A percentile compares a stretch with the other conserved stretches of the same genome.
These are phyloP conservation scores for Penicillium occitanis DNA, from an alignment of 2,329 filamentous ascomycete genomes.

Conservation along the genomic window DNA sequence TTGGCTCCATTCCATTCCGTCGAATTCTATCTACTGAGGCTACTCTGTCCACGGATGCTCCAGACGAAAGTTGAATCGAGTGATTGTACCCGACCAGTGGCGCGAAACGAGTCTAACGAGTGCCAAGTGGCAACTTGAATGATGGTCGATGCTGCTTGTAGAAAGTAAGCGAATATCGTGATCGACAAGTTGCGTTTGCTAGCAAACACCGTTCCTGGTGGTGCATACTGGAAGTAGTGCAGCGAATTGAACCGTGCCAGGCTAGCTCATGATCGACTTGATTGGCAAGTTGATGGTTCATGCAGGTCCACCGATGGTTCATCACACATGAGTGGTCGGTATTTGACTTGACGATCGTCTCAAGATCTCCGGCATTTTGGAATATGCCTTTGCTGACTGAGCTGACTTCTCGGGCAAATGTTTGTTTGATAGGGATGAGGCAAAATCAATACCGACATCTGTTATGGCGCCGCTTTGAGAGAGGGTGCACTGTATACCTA, in stretches of 20 bases:
- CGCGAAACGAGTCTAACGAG: background rate
- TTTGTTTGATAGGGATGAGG: background rate
- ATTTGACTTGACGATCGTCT: background rate
- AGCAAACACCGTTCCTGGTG: background rate
- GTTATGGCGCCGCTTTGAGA: background rate
- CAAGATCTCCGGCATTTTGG: background rate
- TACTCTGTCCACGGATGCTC: background rate
- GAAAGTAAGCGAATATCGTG: background rate
- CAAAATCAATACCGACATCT: background rate
- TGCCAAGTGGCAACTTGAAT: background rate
- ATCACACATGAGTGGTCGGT: background rate
- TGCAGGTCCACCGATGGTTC: background rate
- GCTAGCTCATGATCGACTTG: background rate
- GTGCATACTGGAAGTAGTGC: background rate
- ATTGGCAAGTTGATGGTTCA: background rate
- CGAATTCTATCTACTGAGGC: background rate
- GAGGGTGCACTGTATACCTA: background rate
- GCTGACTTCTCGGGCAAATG: background rate
- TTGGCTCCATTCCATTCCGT: background rate
- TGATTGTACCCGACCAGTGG: background rate
- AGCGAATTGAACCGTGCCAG: background rate
- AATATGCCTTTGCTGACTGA: background rate
- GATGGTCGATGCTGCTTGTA: background rate
- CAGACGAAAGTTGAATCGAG: background rate
- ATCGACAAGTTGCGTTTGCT: background rate